These are phyloP conservation scores for Tremella yokohamensis DNA, from an alignment of 768 basidiomycete genomes.

Conservation along the genomic window DNA sequence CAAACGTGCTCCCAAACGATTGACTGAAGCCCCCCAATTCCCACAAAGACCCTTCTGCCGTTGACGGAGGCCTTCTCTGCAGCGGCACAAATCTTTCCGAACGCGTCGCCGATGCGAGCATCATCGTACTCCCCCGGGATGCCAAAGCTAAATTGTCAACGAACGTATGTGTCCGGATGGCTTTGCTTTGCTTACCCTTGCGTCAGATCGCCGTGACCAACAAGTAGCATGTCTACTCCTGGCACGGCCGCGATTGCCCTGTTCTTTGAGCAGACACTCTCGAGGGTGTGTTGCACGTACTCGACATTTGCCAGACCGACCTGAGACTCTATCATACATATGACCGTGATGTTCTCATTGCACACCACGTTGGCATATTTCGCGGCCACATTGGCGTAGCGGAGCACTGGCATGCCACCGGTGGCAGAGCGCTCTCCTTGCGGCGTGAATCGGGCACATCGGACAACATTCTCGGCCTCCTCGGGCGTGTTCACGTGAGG, in stretches of 20 bases:
- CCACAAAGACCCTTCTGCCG: conserved; percentile 24
- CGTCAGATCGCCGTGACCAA: conserved; percentile 32
- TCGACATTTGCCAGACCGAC: conserved; percentile 26
- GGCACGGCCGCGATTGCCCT: conserved; percentile 41
- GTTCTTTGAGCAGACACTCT: neutral
- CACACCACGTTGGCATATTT: conserved; percentile 22
- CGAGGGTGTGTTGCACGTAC: conserved; percentile 10
- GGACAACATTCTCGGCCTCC: conserved; percentile 32
- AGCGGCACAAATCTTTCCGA: conserved; percentile 21
- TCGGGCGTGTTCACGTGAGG: conserved; percentile 35
- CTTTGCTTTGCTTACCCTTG: conserved; percentile 23
- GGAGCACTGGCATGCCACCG: conserved; percentile 26
- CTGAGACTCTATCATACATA: conserved; percentile 37
- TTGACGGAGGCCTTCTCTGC: conserved; percentile 23
- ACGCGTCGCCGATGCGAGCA: conserved; percentile 20
- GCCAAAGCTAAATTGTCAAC: conserved; percentile 25
- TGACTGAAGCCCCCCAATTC: conserved; percentile 36
- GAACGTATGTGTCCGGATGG: neutral
- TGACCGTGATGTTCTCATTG: conserved; percentile 32
- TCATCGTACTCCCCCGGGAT: conserved; percentile 36
- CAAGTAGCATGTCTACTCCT: conserved; percentile 32
- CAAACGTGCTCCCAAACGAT: neutral
- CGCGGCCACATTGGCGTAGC: conserved; percentile 24
- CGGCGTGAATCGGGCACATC: conserved; percentile 33
- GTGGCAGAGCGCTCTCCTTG: conserved; percentile 33